Conservation (phyloP, 495 filamentous ascomycete species). For the Penicillium roqueforti region DNA sequence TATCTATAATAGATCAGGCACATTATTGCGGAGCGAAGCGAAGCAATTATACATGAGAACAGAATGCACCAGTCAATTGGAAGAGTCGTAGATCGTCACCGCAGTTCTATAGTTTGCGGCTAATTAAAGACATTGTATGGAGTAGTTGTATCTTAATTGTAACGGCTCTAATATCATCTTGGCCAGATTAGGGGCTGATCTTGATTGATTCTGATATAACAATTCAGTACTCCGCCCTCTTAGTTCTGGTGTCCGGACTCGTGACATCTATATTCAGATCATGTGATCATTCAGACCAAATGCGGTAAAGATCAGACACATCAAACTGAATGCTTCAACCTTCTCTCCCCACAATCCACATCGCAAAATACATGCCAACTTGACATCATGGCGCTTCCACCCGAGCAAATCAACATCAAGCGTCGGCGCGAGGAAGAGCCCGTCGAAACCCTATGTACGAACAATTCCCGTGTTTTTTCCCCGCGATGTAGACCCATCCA, state of each 20-base stretch:
- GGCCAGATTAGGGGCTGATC: too few relatives aligned
- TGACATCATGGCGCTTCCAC: conserved; percentile 41
- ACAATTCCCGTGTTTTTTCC: conserved; percentile 12
- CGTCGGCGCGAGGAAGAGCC: conserved; percentile 55
- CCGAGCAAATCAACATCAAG: conserved; percentile 54
- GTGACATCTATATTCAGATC: not conserved
- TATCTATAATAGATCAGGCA: not conserved
- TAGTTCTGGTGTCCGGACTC: too few relatives aligned
- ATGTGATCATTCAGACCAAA: not conserved
- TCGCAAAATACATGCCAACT: not conserved
- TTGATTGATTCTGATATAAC: too few relatives aligned
- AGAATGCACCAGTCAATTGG: too few relatives aligned
- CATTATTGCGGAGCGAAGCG: too few relatives aligned
- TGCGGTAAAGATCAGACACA: not conserved
- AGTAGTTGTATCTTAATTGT: too few relatives aligned
- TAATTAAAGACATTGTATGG: too few relatives aligned
- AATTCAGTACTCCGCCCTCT: too few relatives aligned
- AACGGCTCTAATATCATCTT: too few relatives aligned
- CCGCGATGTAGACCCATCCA: conserved; percentile 21
- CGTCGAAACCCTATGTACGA: conserved; percentile 52
- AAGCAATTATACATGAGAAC: too few relatives aligned
- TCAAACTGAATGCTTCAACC: conserved; percentile 8
- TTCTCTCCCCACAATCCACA: conserved; percentile 6
- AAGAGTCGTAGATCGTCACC: too few relatives aligned
- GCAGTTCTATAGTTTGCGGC: too few relatives aligned